A percentile compares a stretch with the other conserved stretches of the same genome.
Evolutionary conservation across 2,329 filamentous ascomycete species (phyloP).

Genomic region (Clathrospora elynae): DNA sequence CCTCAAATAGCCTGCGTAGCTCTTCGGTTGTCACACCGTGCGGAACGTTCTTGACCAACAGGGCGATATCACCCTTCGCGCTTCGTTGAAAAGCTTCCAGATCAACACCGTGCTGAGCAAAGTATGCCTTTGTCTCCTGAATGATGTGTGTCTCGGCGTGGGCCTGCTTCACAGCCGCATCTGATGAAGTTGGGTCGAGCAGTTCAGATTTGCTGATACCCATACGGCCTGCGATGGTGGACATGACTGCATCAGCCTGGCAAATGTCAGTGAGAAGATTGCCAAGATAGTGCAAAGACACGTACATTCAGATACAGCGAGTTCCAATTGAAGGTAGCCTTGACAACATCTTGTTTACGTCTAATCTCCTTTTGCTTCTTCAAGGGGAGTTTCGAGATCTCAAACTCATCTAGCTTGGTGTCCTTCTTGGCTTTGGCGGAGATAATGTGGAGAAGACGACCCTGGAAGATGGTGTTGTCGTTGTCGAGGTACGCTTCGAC

Average conservation of each 20-base stretch:
- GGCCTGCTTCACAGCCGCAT: slow-evolving; percentile 94
- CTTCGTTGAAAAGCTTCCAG: slow-evolving; percentile 87
- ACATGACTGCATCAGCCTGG: slow-evolving; percentile 80
- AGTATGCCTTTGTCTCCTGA: slow-evolving; percentile 93
- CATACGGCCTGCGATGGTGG: slow-evolving; percentile 82
- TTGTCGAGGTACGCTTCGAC: slow-evolving; percentile 77
- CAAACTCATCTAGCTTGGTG: slow-evolving; percentile 82
- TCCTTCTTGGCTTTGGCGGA: slow-evolving; percentile 83
- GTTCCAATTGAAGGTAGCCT: slow-evolving; percentile 92
- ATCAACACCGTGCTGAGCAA: slow-evolving; percentile 84
- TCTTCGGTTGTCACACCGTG: slow-evolving; percentile 81
- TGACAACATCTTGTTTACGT: slow-evolving; percentile 78
- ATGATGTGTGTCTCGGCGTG: slow-evolving; percentile 96
- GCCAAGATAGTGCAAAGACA: background rate
- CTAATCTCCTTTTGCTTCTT: slow-evolving; percentile 94
- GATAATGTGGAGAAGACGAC: slow-evolving; percentile 87
- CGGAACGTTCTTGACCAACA: slow-evolving; percentile 94
- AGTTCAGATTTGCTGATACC: slow-evolving; percentile 90
- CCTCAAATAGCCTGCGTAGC: slow-evolving; percentile 78
- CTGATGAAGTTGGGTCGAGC: slow-evolving; percentile 91
- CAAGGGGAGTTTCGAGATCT: slow-evolving; percentile 85
- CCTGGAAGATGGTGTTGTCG: slow-evolving; percentile 89
- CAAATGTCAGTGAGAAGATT: background rate
- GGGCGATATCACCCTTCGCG: slow-evolving; percentile 81
- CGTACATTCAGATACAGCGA: slow-evolving; percentile 95